These are phyloP conservation scores for Ricinus communis DNA, from an alignment of 345 rosid genomes.

Conservation along the genomic window DNA sequence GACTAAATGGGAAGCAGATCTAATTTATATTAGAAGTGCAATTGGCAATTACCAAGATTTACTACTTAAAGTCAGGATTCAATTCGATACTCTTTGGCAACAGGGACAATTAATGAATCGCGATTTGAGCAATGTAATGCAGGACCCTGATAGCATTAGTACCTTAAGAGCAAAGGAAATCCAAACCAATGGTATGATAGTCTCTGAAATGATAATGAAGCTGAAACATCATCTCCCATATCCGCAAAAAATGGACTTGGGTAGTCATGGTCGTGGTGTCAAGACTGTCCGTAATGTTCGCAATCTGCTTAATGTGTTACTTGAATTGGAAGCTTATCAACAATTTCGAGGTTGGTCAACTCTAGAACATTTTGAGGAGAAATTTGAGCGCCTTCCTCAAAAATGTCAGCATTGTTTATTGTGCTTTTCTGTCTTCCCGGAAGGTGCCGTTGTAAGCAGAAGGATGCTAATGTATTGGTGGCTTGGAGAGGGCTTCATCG, in stretches of 20 bases:
- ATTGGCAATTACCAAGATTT: neutral
- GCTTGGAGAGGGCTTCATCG: constrained; percentile 45
- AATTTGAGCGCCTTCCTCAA: neutral
- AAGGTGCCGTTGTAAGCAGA: constrained; percentile 18
- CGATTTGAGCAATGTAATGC: neutral
- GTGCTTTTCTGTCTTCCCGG: constrained; percentile 25
- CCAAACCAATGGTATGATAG: neutral
- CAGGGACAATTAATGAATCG: neutral
- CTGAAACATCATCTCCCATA: constrained; percentile 6
- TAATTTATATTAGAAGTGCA: neutral
- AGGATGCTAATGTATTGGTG: constrained; percentile 26
- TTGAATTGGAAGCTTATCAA: neutral
- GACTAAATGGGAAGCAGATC: constrained; percentile 5
- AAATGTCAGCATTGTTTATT: constrained; percentile 4
- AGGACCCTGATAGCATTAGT: neutral
- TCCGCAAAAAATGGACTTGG: neutral
- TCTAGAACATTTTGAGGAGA: neutral
- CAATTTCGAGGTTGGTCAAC: neutral
- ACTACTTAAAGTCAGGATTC: neutral
- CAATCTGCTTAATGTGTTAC: constrained; percentile 6
- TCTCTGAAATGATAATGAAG: constrained; percentile 3
- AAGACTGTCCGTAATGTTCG: neutral
- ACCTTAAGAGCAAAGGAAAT: neutral
- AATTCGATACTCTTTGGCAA: neutral
- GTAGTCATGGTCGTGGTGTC: neutral